These are phyloP conservation scores for Radiomyces spectabilis DNA, from an alignment of 192 early-diverging fungal genomes.

Conservation along the genomic window DNA sequence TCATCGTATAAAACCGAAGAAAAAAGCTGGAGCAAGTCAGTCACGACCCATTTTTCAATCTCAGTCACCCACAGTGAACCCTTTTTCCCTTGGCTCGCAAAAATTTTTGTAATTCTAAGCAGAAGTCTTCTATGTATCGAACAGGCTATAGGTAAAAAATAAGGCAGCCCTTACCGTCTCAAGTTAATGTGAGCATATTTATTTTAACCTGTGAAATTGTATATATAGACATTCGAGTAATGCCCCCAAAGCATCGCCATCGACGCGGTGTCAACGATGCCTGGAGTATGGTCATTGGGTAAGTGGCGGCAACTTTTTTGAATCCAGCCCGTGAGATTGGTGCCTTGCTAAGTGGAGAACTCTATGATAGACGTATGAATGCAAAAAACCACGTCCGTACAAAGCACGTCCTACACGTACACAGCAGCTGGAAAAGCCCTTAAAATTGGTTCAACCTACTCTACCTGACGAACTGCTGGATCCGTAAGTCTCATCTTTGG, in stretches of 20 bases:
- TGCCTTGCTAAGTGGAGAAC: too few relatives aligned
- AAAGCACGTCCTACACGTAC: constrained; percentile 47
- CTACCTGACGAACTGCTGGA: constrained; percentile 36
- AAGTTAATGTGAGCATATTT: neutral
- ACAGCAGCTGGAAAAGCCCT: constrained; percentile 49
- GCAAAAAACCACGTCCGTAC: constrained; percentile 37
- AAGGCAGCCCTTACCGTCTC: too few relatives aligned
- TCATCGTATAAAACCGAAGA: too few relatives aligned
- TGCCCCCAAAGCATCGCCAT: constrained; percentile 30
- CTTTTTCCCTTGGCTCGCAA: too few relatives aligned
- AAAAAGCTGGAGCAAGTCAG: too few relatives aligned
- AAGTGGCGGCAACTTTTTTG: too few relatives aligned
- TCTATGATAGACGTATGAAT: constrained; percentile 52
- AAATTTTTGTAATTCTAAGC: too few relatives aligned
- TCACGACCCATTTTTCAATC: too few relatives aligned
- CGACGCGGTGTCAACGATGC: constrained; percentile 53
- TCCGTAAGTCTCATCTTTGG: neutral
- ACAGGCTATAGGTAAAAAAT: too few relatives aligned
- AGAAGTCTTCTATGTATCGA: too few relatives aligned
- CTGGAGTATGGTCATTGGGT: constrained; percentile 50
- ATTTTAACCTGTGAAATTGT: neutral
- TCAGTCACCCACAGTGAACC: too few relatives aligned
- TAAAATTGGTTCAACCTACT: constrained; percentile 37
- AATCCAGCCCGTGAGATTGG: too few relatives aligned
- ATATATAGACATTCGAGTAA: constrained; percentile 12